Base-by-base conservation (phyloP, 2,329 filamentous ascomycete species). In the Aspergillus sp. region DNA sequence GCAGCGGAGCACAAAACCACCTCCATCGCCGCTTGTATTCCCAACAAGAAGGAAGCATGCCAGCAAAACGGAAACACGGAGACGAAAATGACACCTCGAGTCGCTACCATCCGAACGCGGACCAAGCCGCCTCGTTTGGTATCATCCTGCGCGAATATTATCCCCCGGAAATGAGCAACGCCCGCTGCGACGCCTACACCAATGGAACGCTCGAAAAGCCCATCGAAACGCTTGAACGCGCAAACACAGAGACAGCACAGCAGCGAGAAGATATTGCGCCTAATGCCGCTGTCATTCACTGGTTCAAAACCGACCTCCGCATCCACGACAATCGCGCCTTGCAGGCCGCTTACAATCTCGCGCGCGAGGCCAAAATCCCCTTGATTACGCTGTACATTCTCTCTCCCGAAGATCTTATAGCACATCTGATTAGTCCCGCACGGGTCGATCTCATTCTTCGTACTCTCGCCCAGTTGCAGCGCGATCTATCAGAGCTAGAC, bases 301-400 rank as follows among this genome's bases (percentile, higher is more conserved):
- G 93, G 93, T 97, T 94, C 81, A 96, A 95, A 77, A 87, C 86
- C 71, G 93, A 97, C 74, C 77, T 96, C 54, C 85, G 93, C 3
- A 82, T 85, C 1, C 76, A 79, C 0, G 93, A 97, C 74, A 97
- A 96, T 73, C 89, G 85, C 8, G 86, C 86, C 0, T 76, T 97
- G 25, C 83, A 85, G 38, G 76, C 88, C 63, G 93, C 93, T 0
- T 87, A 85, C 59, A 79, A 87, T 60, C 83, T 84, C 53, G 91
- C 92, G 1, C 87, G 86, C 61, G 83, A 87, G 43, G 82, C 86
- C n/a, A 84, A 85, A 0, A 83, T 93, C 0, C 89, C 92, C 1
- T 78, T 97, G 43, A 85, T 97, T 43, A 86, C 87, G 59, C 76
- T 97, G 51, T 97, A 93, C 74, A 83, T 96, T 30, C 76, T 95